Percentiles rank a stretch among this genome's conserved stretches.
These are phyloP conservation scores for Beauveria scarabaeidicola DNA, from an alignment of 2,329 filamentous ascomycete species.

Conservation along the genomic window DNA sequence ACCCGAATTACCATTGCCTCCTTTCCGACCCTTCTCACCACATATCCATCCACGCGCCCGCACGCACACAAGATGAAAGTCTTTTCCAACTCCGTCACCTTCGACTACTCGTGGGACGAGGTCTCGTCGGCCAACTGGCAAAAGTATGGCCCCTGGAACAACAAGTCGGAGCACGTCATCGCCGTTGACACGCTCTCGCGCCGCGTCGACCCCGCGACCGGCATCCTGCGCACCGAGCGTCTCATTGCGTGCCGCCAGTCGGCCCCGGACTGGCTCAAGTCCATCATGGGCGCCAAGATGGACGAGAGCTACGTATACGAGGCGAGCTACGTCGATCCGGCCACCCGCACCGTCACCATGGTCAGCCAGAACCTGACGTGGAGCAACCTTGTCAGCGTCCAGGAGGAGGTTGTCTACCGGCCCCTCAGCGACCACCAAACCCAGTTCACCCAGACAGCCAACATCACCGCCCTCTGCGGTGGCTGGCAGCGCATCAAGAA, in stretches of 20 bases:
- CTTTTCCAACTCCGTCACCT: slow-evolving; percentile 82
- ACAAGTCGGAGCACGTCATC: slow-evolving; percentile 93
- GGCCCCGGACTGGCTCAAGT: slow-evolving; percentile 71
- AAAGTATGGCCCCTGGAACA: slow-evolving; percentile 98
- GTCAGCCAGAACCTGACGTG: slow-evolving; percentile 91
- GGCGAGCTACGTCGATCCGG: slow-evolving; percentile 86
- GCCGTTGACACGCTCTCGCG: slow-evolving; percentile 89
- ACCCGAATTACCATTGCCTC: background rate
- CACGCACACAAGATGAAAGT: slow-evolving; percentile 64
- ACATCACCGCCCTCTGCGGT: slow-evolving; percentile 88
- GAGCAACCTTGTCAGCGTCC: slow-evolving; percentile 81
- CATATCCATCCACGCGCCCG: slow-evolving; percentile 14
- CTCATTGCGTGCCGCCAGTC: slow-evolving; percentile 54
- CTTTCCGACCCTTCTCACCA: background rate
- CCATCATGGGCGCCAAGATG: slow-evolving; percentile 62
- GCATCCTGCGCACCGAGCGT: slow-evolving; percentile 53
- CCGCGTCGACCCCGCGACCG: slow-evolving; percentile 44
- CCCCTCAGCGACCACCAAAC: slow-evolving; percentile 55
- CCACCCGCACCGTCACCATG: slow-evolving; percentile 83
- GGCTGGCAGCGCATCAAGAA: slow-evolving; percentile 97
- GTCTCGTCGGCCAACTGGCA: slow-evolving; percentile 97
- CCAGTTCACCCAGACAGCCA: slow-evolving; percentile 78
- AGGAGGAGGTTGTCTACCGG: slow-evolving; percentile 84
- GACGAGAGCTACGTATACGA: slow-evolving; percentile 89
- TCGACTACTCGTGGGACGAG: slow-evolving; percentile 98